Percentiles rank a stretch among this genome's conserved stretches.
Conservation (phyloP, 2,329 filamentous ascomycete species). For the Tothia fuscella region DNA sequence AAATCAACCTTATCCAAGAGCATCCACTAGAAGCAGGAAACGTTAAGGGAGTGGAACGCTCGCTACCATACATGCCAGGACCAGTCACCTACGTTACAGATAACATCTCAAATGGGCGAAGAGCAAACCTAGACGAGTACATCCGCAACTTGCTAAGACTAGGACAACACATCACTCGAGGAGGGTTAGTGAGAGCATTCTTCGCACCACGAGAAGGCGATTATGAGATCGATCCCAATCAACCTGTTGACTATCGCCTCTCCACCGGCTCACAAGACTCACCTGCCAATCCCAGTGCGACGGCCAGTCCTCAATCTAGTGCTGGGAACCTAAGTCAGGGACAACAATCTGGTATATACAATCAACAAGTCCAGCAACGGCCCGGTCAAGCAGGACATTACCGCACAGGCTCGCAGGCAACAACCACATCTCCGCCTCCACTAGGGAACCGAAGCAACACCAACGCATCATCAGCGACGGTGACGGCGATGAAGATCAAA, state of each 20-base stretch:
- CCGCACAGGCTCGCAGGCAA: constrained; percentile 13
- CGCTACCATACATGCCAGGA: constrained; percentile 92
- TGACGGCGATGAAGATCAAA: constrained; percentile 67
- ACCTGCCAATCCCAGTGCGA: constrained; percentile 22
- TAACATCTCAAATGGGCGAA: constrained; percentile 82
- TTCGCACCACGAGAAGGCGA: constrained; percentile 85
- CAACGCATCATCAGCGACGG: constrained; percentile 12
- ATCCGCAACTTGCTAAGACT: constrained; percentile 82
- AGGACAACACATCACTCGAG: constrained; percentile 72
- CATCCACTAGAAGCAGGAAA: constrained; percentile 92
- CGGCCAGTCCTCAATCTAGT: constrained; percentile 11
- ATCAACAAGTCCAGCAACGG: not conserved
- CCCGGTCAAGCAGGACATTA: constrained; percentile 3
- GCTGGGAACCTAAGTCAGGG: not conserved
- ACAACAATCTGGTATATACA: constrained; percentile 4
- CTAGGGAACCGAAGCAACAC: constrained; percentile 10
- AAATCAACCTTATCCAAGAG: constrained; percentile 82
- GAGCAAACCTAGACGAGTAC: constrained; percentile 89
- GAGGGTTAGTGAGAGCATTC: constrained; percentile 75
- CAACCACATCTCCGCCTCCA: constrained; percentile 8
- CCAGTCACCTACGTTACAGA: constrained; percentile 98
- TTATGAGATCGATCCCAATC: constrained; percentile 74
- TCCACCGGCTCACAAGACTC: constrained; percentile 43
- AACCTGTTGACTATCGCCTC: constrained; percentile 51
- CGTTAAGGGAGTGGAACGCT: constrained; percentile 59